Percentiles rank a stretch among this genome's conserved stretches.
These are phyloP conservation scores for Fusarium azukiicola DNA, from an alignment of 2,329 filamentous ascomycete species.

Conservation along the genomic window DNA sequence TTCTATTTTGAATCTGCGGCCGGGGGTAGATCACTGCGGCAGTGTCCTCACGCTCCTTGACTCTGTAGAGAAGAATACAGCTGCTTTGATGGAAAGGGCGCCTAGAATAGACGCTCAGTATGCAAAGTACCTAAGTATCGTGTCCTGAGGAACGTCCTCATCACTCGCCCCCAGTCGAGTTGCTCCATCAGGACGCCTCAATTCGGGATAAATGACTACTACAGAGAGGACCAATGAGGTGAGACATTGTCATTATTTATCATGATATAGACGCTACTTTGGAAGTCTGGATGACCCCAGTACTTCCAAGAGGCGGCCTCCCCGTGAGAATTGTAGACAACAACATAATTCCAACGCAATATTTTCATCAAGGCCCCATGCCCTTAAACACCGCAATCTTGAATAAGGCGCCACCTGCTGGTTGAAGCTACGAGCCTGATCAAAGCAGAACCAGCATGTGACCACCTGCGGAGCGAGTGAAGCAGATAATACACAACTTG, in stretches of 20 bases:
- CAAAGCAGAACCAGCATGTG: not conserved
- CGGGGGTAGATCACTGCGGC: conserved; percentile 22
- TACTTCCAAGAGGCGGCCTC: too few species aligned
- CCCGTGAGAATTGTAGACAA: too few species aligned
- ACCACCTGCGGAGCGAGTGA: not conserved
- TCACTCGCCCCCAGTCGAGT: conserved; percentile 28
- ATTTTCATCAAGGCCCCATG: too few species aligned
- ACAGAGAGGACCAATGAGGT: conserved; percentile 17
- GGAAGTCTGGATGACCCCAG: too few species aligned
- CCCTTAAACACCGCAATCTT: too few species aligned
- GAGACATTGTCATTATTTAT: not conserved
- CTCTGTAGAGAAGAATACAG: conserved; percentile 19
- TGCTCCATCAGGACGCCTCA: conserved; percentile 41
- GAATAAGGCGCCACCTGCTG: not conserved
- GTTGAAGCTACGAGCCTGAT: not conserved
- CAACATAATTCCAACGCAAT: too few species aligned
- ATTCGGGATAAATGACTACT: conserved; percentile 29
- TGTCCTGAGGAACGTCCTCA: conserved; percentile 25
- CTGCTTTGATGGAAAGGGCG: conserved; percentile 40
- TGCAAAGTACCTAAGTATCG: conserved; percentile 39
- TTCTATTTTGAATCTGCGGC: conserved; percentile 30
- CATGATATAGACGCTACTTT: too few species aligned
- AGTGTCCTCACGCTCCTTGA: conserved; percentile 32
- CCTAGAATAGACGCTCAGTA: conserved; percentile 39
- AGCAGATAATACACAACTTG: not conserved